Base-by-base conservation (phyloP, 1,284 basidiomycete species). In the Sporisorium exsertum region DNA sequence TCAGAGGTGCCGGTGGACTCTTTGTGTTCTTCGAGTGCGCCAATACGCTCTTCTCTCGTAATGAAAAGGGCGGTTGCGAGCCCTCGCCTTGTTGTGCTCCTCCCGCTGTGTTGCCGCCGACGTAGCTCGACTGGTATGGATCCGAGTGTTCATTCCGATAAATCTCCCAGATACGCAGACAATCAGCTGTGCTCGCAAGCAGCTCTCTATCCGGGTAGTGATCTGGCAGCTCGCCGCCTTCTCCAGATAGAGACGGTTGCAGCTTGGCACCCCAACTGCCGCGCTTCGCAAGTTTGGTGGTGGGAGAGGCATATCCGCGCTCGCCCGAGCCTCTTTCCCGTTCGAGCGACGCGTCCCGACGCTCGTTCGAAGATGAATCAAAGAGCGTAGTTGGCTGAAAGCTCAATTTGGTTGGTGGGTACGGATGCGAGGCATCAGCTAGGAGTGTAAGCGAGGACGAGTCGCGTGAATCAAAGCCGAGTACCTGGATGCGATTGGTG, bases 111-210 rank as follows among this genome's bases (percentile, higher is more conserved):
- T 76, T 69, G 42, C 64, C 69, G 24, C 73, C 76, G 9, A 81
- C 68, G 49, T 78, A 81, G 42, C 61, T 56, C 18, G 74, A 69
- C 20, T 69, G 68, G 37, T 80, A 80, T 18, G 62, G 59, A 32
- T 78, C 69, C n/a, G 74, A 32, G 26, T 77, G 75, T 6, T 73
- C 73, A 45, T 78, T 78, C 22, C 80, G 73, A 35, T 80, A 71
- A 27, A 81, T 64, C 37, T 84, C 83, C 83, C 83, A 85, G 16
- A 85, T 80, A 20, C 82, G 79, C 33, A 85, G 51, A 52, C 83
- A 84, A 47, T 85, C 84, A 15, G 84, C 84, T 2, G 82, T 81
- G 40, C 80, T 81, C 24, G 83, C 84, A 13, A 85, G 75, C 12
- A 85, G 73, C 59, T 85, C 84, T 20, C 78, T 49, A 45, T 84